These are phyloP conservation scores for Cryptosporidium meleagridis DNA, from an alignment of 169 alveolate species.

Conservation along the genomic window DNA sequence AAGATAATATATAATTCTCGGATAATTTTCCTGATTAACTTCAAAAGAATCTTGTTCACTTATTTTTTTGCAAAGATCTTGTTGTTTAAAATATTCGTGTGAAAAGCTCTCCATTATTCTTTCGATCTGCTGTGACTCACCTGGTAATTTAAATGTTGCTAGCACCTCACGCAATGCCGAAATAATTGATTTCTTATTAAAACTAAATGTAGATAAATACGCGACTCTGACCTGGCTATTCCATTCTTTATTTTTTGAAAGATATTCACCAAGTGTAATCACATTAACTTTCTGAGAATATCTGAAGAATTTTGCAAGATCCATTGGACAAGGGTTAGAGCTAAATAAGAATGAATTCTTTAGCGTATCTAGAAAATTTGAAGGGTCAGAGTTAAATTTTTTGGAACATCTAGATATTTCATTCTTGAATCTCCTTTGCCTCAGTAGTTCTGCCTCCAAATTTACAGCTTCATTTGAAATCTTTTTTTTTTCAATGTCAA, in stretches of 20 bases:
- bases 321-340: background rate
- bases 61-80: slow-evolving; percentile 29
- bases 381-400: slow-evolving; percentile 19
- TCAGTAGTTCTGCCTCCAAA: background rate
- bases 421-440: background rate
- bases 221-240: slow-evolving; percentile 80
- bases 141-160: slow-evolving; percentile 89
- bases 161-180: slow-evolving; percentile 86
- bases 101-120: slow-evolving; percentile 89
- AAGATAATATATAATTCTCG: slow-evolving; percentile 62
- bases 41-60: background rate
- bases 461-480: background rate
- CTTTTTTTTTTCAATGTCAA: background rate
- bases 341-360: background rate
- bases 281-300: slow-evolving; percentile 23
- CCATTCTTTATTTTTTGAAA: slow-evolving; percentile 73
- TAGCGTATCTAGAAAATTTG: slow-evolving; percentile 2
- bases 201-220: slow-evolving; percentile 83
- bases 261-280: slow-evolving; percentile 37
- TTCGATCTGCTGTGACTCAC: slow-evolving; percentile 92
- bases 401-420: background rate
- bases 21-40: background rate
- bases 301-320: slow-evolving; percentile 45
- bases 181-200: slow-evolving; percentile 85
- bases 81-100: slow-evolving; percentile 82